Conservation (phyloP, 306 rosid species). For the Malus fusca region DNA sequence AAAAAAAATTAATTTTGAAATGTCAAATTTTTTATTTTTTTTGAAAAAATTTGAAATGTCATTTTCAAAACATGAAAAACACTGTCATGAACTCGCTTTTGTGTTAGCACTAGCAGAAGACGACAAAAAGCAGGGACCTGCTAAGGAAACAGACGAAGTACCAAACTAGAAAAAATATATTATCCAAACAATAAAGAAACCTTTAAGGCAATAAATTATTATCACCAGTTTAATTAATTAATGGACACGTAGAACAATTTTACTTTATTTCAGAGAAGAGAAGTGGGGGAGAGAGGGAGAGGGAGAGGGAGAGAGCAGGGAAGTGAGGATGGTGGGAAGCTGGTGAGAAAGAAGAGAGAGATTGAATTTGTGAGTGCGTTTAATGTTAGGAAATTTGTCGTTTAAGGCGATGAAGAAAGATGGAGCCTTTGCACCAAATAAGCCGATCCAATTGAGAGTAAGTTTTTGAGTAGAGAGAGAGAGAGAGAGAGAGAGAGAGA, state of each 20-base stretch:
- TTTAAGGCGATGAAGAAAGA: slow-evolving; percentile 7
- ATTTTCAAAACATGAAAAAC: too few relatives aligned
- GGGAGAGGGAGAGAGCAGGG: not conserved
- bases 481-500: not conserved
- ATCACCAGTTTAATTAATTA: not conserved
- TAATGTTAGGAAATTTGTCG: slow-evolving; percentile 20
- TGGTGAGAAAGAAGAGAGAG: not conserved
- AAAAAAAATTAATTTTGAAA: too few relatives aligned
- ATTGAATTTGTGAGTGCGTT: slow-evolving; percentile 5
- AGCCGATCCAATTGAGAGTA: not conserved
- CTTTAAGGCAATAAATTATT: not conserved
- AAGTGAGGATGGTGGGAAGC: slow-evolving; percentile 10
- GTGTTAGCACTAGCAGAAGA: not conserved
- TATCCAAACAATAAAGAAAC: not conserved
- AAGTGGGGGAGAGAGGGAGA: not conserved
- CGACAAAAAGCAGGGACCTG: slow-evolving; percentile 12
- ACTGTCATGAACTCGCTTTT: not conserved
- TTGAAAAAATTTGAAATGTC: too few relatives aligned
- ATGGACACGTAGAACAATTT: not conserved
- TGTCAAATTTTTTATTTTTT: too few relatives aligned
- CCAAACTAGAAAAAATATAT: not conserved
- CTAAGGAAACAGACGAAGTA: not conserved
- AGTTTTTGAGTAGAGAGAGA: not conserved
- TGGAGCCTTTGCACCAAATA: slow-evolving; percentile 24
- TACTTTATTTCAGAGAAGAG: not conserved